phyloP scores from a whole-genome alignment of 2,329 filamentous ascomycete genomes.

The Pyricularia grisea region DNA sequence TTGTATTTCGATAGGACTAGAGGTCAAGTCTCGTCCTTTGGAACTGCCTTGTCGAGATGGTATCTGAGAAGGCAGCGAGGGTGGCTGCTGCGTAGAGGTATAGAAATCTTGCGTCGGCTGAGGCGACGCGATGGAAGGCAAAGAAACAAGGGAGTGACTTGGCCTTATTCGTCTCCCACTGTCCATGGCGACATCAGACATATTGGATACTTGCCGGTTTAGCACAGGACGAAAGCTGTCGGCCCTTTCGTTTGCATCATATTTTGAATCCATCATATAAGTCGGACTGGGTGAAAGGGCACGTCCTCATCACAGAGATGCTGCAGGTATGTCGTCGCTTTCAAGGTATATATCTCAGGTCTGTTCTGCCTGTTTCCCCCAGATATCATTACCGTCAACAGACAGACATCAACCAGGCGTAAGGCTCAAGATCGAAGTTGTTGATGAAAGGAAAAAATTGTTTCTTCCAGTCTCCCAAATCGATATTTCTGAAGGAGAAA shows the following conservation, averaged over 20 bases:
- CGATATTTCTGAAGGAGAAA: not conserved
- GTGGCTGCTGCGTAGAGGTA: not conserved
- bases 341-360: not conserved
- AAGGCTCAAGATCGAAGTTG: not conserved
- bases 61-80: not conserved
- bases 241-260: not conserved
- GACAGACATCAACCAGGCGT: not conserved
- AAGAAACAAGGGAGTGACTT: slow-evolving; percentile 28
- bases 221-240: not conserved
- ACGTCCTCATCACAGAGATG: not conserved
- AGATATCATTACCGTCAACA: not conserved
- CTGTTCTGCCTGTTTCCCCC: not conserved
- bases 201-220: slow-evolving; percentile 16
- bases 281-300: too few species aligned
- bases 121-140: slow-evolving; percentile 19
- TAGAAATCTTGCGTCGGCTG: not conserved
- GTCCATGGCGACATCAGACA: slow-evolving; percentile 20
- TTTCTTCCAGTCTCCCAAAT: not conserved
- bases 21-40: not conserved
- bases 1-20: not conserved
- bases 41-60: not conserved
- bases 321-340: not conserved
- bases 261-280: not conserved
- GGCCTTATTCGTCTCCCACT: slow-evolving; percentile 15
- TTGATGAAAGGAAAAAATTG: not conserved